A percentile compares a stretch with the other conserved stretches of the same genome.
Conservation (phyloP, 2,329 filamentous ascomycete genomes). For the Cytospora chrysosperma region DNA sequence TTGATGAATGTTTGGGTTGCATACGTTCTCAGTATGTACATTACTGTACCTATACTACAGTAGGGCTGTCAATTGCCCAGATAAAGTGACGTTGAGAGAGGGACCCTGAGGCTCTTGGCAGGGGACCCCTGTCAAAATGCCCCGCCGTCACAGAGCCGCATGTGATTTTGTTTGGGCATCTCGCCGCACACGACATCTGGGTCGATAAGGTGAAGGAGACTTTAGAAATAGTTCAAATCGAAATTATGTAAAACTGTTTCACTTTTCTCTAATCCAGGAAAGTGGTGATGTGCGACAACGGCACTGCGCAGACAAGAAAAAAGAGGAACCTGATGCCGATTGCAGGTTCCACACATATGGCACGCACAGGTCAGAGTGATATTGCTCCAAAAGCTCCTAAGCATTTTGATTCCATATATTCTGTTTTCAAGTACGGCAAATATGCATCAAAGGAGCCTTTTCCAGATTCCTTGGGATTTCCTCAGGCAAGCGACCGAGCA, state of each 20-base stretch:
- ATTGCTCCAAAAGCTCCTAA: neutral
- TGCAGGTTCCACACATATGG: neutral
- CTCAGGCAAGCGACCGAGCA: neutral
- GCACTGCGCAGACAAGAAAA: neutral
- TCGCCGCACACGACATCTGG: neutral
- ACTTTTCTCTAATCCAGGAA: neutral
- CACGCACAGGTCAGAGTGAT: neutral
- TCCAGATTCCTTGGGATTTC: neutral
- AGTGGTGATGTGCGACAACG: neutral
- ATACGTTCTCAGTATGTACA: neutral
- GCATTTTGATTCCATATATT: neutral
- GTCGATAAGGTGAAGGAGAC: neutral
- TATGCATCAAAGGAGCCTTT: neutral
- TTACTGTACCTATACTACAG: no score
- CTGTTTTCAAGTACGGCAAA: neutral
- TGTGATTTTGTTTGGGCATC: neutral
- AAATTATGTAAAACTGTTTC: neutral
- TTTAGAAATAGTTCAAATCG: neutral
- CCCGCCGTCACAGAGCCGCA: neutral
- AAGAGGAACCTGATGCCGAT: neutral
- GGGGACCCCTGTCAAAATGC: constrained; percentile 2
- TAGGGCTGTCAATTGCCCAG: neutral
- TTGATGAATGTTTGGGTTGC: neutral
- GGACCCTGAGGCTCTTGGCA: neutral
- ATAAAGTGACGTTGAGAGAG: constrained; percentile 13